These are phyloP conservation scores for Penicillium sp. DNA, from an alignment of 2,329 filamentous ascomycete genomes.

Conservation along the genomic window DNA sequence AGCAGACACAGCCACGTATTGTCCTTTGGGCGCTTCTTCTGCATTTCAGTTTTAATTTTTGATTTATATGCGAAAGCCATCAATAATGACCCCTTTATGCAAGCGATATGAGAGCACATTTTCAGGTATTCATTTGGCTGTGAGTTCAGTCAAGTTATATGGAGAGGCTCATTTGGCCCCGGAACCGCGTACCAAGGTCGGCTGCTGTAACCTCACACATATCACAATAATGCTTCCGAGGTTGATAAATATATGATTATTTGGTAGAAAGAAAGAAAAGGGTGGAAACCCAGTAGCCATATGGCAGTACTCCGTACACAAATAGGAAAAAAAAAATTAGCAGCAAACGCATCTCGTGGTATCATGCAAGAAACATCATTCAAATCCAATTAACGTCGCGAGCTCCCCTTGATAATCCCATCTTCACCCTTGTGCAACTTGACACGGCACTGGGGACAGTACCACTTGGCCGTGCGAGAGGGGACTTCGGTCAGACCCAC, in stretches of 20 bases:
- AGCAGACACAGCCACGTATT: not conserved
- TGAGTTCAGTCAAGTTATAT: not conserved
- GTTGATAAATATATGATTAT: not conserved
- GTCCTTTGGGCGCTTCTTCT: not conserved
- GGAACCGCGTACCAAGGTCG: not conserved
- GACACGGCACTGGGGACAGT: slow-evolving; percentile 61
- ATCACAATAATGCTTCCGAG: not conserved
- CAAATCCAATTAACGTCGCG: slow-evolving; percentile 28
- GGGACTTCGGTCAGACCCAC: slow-evolving; percentile 60
- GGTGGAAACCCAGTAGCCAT: not conserved
- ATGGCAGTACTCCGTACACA: not conserved
- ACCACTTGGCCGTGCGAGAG: slow-evolving; percentile 63
- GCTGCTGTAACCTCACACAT: not conserved
- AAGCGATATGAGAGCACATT: not conserved
- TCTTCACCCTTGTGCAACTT: slow-evolving; percentile 47
- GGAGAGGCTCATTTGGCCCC: not conserved
- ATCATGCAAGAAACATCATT: slow-evolving; percentile 24
- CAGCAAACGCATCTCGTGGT: slow-evolving; percentile 20
- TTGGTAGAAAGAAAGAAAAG: not conserved
- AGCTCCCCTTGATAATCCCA: slow-evolving; percentile 40
- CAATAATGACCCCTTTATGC: not conserved
- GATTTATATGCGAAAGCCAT: not conserved
- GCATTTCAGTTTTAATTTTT: not conserved
- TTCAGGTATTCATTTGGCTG: not conserved
- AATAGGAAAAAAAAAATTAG: not conserved